These are phyloP conservation scores for Exophiala phaeomuriformis DNA, from an alignment of 2,329 filamentous ascomycete genomes.

Conservation along the genomic window DNA sequence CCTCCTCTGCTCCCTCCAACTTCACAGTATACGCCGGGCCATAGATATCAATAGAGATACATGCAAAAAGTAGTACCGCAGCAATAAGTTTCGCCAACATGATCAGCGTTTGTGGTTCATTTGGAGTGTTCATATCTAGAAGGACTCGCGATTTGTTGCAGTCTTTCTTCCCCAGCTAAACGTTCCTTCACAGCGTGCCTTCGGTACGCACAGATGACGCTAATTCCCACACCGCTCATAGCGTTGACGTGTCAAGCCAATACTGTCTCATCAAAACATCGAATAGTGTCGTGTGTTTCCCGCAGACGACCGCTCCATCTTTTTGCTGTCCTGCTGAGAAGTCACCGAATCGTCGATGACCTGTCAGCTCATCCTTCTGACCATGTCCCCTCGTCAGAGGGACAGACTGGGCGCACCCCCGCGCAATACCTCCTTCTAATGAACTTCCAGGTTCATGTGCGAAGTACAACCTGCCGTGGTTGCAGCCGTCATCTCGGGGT, in stretches of 20 bases:
- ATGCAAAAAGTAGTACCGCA: too few species aligned
- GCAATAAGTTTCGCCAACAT: too few species aligned
- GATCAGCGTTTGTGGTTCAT: neutral
- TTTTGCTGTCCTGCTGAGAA: too few species aligned
- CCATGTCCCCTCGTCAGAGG: too few species aligned
- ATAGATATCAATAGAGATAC: too few species aligned
- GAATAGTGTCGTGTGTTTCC: neutral
- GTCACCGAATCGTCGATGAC: too few species aligned
- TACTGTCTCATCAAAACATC: neutral
- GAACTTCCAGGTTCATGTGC: slow-evolving; percentile 1
- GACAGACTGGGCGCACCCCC: neutral
- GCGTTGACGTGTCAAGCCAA: neutral
- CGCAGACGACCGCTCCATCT: neutral
- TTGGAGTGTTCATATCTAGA: neutral
- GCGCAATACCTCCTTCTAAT: too few species aligned
- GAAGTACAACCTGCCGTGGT: slow-evolving; percentile 10
- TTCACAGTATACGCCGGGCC: too few species aligned
- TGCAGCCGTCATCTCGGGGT: slow-evolving; percentile 17
- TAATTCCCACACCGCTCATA: neutral
- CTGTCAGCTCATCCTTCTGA: too few species aligned
- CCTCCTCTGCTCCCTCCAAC: too few species aligned
- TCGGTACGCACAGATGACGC: neutral
- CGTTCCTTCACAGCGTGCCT: neutral
- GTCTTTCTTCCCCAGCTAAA: neutral
- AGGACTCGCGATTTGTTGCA: neutral